A percentile compares a stretch with the other conserved stretches of the same genome.
These are phyloP conservation scores for Linnemannia elongata DNA, from an alignment of 192 early-diverging fungal species.

Conservation along the genomic window DNA sequence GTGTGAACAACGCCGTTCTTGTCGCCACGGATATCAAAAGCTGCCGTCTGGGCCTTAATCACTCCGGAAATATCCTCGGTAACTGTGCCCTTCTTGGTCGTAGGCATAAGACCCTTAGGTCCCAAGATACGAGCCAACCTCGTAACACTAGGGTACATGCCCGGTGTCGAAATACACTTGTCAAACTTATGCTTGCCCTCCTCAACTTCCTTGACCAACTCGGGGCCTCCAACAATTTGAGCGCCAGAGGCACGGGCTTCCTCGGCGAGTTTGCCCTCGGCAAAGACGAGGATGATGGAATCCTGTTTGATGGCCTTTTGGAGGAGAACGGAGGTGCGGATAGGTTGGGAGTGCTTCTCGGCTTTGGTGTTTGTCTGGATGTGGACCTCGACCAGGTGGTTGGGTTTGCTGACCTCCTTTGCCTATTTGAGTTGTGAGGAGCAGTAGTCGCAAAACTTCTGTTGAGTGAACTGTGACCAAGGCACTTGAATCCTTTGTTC, in stretches of 20 bases:
- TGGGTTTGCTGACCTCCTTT: conserved; percentile 75
- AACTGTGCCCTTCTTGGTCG: conserved; percentile 86
- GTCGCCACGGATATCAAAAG: conserved; percentile 84
- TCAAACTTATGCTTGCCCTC: conserved; percentile 73
- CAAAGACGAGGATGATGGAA: conserved; percentile 84
- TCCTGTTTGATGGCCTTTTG: conserved; percentile 74
- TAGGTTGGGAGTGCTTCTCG: conserved; percentile 84
- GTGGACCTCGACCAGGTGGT: conserved; percentile 75
- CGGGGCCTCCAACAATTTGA: conserved; percentile 86
- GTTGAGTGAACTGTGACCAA: neutral
- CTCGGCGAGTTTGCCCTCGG: conserved; percentile 87
- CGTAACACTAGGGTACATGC: conserved; percentile 89
- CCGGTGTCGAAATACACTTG: conserved; percentile 89
- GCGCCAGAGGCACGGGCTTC: conserved; percentile 87
- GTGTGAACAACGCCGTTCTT: conserved; percentile 79
- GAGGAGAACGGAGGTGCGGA: conserved; percentile 84
- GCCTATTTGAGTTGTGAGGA: conserved; percentile 54
- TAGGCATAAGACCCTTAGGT: conserved; percentile 98
- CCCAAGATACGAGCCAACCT: conserved; percentile 92
- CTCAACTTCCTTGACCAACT: conserved; percentile 80
- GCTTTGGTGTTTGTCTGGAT: conserved; percentile 73
- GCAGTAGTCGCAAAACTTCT: no score
- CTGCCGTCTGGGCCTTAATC: conserved; percentile 73
- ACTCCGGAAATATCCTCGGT: conserved; percentile 79
- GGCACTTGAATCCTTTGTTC: no score